phyloP scores from a whole-genome alignment of 176 grass and related monocot genomes.

The Oryza meridionalis region DNA sequence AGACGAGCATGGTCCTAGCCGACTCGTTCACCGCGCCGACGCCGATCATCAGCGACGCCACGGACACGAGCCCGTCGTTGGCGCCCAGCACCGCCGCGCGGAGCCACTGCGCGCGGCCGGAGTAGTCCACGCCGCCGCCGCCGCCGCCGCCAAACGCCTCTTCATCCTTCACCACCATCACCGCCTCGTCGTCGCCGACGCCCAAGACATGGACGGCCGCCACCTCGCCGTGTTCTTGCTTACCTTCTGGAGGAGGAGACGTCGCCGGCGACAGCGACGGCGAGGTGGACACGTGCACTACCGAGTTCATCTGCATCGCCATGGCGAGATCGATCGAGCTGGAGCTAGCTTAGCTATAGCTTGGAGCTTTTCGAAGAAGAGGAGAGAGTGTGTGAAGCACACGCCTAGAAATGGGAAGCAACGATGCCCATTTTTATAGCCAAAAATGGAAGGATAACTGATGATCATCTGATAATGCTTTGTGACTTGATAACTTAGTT shows the following conservation, averaged over 20 bases:
- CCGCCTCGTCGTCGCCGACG: background rate
- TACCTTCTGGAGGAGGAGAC: background rate
- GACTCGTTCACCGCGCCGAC: constrained; percentile 47
- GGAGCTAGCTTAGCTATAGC: background rate
- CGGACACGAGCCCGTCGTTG: constrained; percentile 54
- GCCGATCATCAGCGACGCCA: constrained; percentile 52
- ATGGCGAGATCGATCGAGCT: background rate
- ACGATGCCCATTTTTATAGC: background rate
- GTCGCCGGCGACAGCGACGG: constrained; percentile 11
- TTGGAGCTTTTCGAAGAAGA: background rate
- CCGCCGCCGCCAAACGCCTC: background rate
- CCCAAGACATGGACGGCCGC: background rate
- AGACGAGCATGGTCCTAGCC: constrained; percentile 38
- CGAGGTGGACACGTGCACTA: constrained; percentile 10
- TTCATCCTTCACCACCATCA: background rate
- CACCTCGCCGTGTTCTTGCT: constrained; percentile 15
- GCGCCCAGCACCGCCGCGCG: constrained; percentile 59
- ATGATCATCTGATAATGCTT: background rate
- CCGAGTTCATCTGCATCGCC: constrained; percentile 28
- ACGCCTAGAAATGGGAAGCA: background rate
- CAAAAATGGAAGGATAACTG: background rate
- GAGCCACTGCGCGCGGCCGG: constrained; percentile 43
- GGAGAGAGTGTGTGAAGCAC: constrained; percentile 40
- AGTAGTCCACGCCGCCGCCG: constrained; percentile 22
- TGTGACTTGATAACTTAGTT: background rate